These are phyloP conservation scores for Piper betle DNA, from an alignment of 164 flowering plant species.

Conservation along the genomic window DNA sequence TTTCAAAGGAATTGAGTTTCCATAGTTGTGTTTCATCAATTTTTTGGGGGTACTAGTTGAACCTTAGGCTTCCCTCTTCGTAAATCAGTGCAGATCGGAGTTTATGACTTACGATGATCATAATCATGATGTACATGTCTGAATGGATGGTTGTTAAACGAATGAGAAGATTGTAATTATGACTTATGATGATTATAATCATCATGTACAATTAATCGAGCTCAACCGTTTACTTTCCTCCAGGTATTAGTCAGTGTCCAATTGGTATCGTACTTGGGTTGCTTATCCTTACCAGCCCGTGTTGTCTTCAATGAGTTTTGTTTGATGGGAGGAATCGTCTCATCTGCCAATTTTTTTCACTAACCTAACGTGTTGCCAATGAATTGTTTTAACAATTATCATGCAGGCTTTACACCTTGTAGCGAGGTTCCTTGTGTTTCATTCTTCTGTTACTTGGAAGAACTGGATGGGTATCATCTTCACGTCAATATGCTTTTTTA, in stretches of 20 bases:
- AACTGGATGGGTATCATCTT: slow-evolving; percentile 59
- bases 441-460: slow-evolving; percentile 73
- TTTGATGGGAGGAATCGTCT: not conserved
- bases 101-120: no score
- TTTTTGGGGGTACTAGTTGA: no score
- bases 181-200: not conserved
- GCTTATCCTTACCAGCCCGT: not conserved
- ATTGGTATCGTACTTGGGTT: not conserved
- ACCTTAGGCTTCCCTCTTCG: no score
- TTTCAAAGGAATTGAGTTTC: no score
- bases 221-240: no score
- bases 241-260: no score
- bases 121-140: no score
- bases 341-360: not conserved
- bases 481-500: slow-evolving; percentile 45
- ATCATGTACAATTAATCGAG: no score
- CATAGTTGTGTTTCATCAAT: no score
- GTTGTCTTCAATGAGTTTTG: not conserved
- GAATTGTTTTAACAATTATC: no score
- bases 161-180: not conserved
- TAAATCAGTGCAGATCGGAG: no score
- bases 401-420: slow-evolving; percentile 49
- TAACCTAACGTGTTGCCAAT: not conserved
- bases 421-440: slow-evolving; percentile 47
- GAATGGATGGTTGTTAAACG: no score